Percentiles rank a stretch among this genome's conserved stretches.
Evolutionary conservation across 2,329 filamentous ascomycete species (phyloP).

Genomic region (Sporothrix pseudoabietina): DNA sequence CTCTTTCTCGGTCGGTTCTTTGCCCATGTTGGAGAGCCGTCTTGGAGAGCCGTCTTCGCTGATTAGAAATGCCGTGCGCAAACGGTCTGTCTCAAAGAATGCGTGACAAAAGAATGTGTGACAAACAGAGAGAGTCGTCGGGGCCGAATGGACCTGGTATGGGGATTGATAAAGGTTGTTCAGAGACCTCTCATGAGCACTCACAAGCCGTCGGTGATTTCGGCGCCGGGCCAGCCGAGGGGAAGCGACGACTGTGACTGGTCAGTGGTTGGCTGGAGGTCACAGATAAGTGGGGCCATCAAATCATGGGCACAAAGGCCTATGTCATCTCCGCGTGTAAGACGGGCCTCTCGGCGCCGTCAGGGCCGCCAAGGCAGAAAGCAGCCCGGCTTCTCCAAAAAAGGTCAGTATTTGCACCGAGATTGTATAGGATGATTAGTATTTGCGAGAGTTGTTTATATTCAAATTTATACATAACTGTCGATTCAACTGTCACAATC

Average conservation of each 20-base stretch:
- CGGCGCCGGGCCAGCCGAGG: conserved; percentile 8
- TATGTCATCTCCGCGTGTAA: background rate
- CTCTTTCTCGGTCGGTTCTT: background rate
- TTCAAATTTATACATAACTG: too few species aligned
- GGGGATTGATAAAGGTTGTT: background rate
- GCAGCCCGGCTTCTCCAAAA: too few species aligned
- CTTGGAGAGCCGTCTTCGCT: background rate
- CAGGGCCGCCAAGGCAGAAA: background rate
- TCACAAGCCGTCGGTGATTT: conserved; percentile 13
- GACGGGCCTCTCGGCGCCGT: conserved; percentile 5
- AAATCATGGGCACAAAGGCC: background rate
- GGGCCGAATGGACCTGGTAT: background rate
- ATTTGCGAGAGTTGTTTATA: too few species aligned
- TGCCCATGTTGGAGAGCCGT: background rate
- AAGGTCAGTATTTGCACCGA: too few species aligned
- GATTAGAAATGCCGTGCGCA: background rate
- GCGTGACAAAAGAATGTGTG: background rate
- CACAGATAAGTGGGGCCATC: background rate
- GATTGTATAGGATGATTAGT: too few species aligned
- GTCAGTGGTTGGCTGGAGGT: too few species aligned
- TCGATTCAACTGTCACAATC: too few species aligned
- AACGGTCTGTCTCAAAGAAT: background rate
- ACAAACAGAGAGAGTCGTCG: background rate
- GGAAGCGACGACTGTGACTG: background rate
- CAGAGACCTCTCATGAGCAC: too few species aligned